Conservation (phyloP, 2,329 filamentous ascomycete genomes). For the Paraphaeosphaeria sporulosa region DNA sequence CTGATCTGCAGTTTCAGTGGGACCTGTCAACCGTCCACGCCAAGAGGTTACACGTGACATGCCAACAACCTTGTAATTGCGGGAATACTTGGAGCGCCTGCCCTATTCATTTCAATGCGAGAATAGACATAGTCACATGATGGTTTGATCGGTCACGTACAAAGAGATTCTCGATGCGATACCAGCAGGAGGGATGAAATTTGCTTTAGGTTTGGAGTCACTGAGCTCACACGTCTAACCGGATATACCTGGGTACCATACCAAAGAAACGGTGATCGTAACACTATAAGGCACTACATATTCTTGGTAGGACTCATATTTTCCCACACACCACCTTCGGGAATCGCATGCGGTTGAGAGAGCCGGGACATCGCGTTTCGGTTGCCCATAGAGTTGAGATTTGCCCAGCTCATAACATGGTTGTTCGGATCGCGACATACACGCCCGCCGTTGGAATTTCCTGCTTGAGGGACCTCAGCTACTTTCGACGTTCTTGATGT, state of each 20-base stretch:
- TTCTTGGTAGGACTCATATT: not conserved
- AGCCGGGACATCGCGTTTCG: conserved; percentile 18
- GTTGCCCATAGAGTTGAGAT: conserved; percentile 23
- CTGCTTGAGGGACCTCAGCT: conserved; percentile 4
- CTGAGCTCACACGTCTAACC: not conserved
- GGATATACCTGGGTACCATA: not conserved
- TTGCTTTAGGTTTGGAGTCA: not conserved
- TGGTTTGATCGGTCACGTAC: not conserved
- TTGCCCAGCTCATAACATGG: conserved; percentile 28
- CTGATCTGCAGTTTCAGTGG: conserved; percentile 10
- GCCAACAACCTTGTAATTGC: too few relatives aligned
- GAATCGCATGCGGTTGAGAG: conserved; percentile 23
- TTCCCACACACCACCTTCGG: conserved; percentile 15
- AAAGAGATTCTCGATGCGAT: not conserved
- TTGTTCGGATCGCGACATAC: conserved; percentile 9
- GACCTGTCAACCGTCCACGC: not conserved
- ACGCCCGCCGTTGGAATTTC: conserved; percentile 8
- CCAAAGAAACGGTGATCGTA: not conserved
- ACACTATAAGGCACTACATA: not conserved
- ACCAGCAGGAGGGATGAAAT: too few relatives aligned
- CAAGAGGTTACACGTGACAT: not conserved
- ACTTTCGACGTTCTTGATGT: conserved; percentile 12
- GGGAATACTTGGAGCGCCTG: not conserved
- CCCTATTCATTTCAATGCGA: too few relatives aligned
- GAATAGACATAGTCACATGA: not conserved